Percentiles rank a stretch among this genome's conserved stretches.
Conservation (phyloP, 345 rosid species). For the Theobroma cacao region DNA sequence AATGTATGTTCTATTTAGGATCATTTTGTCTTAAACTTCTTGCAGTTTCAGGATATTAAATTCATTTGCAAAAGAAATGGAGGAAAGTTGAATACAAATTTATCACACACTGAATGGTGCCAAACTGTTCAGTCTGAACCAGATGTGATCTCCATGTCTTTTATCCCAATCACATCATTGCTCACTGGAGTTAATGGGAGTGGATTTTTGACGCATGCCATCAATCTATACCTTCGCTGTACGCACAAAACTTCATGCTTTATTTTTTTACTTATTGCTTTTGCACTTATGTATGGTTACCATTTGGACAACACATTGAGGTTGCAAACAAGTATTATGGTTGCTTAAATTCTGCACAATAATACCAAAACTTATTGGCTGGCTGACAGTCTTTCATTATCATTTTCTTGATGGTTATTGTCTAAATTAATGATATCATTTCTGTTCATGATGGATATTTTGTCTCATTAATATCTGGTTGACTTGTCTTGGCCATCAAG, state of each 20-base stretch:
- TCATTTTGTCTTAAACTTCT: not conserved
- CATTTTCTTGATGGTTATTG: not conserved
- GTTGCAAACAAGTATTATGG: not conserved
- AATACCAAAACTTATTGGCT: not conserved
- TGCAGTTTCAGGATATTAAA: conserved; percentile 54
- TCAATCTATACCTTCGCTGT: conserved; percentile 92
- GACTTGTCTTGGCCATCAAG: not conserved
- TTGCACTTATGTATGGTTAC: not conserved
- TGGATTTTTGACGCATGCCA: conserved; percentile 96
- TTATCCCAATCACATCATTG: conserved; percentile 85
- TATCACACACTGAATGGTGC: conserved; percentile 78
- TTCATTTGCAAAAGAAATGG: conserved; percentile 85
- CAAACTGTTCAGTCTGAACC: conserved; percentile 88
- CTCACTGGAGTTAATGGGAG: conserved; percentile 91
- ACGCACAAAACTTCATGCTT: conserved; percentile 25
- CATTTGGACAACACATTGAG: not conserved
- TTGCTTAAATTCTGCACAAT: not conserved
- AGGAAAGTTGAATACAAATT: conserved; percentile 55
- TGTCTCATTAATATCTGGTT: not conserved
- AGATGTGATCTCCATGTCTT: conserved; percentile 87
- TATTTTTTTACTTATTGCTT: not conserved
- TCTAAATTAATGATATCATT: not conserved
- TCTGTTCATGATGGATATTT: not conserved
- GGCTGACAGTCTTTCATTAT: not conserved
- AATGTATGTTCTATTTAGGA: not conserved